These are phyloP conservation scores for Discostella pseudostelligera DNA, from an alignment of 108 stramenopile species.

Conservation along the genomic window DNA sequence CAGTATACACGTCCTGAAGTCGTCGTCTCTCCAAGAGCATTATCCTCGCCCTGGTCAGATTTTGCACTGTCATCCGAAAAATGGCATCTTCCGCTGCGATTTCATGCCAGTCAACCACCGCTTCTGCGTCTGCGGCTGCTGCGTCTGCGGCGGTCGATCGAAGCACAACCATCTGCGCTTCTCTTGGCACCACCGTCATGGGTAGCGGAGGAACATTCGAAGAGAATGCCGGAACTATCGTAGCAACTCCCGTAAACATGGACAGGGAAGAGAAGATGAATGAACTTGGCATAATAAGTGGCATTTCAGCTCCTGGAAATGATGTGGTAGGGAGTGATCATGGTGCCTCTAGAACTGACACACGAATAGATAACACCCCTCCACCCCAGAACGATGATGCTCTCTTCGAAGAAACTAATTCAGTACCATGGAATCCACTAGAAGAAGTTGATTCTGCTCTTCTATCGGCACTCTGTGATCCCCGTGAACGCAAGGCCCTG, in stretches of 20 bases:
- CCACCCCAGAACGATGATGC: not conserved
- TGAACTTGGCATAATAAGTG: not conserved
- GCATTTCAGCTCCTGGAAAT: not conserved
- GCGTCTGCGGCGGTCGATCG: no score
- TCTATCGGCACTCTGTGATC: constrained; percentile 70
- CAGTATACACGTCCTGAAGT: no score
- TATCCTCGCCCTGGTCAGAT: no score
- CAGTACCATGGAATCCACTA: constrained; percentile 48
- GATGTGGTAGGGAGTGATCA: not conserved
- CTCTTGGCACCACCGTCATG: no score
- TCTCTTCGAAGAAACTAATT: not conserved
- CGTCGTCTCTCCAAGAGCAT: no score
- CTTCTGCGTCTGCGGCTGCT: no score
- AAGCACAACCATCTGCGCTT: no score
- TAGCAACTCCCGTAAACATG: not conserved
- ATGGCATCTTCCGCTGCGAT: no score
- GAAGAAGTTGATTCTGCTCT: constrained; percentile 76
- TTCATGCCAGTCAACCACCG: no score
- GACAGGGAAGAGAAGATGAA: constrained; percentile 8
- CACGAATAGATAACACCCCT: not conserved
- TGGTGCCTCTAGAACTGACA: not conserved
- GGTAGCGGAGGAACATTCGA: not conserved
- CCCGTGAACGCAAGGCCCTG: constrained; percentile 74
- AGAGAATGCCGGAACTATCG: no score
- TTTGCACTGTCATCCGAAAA: no score